A percentile compares a stretch with the other conserved stretches of the same genome.
phyloP scores from a whole-genome alignment of 495 filamentous ascomycete species.

The Penicillium robsamsonii region DNA sequence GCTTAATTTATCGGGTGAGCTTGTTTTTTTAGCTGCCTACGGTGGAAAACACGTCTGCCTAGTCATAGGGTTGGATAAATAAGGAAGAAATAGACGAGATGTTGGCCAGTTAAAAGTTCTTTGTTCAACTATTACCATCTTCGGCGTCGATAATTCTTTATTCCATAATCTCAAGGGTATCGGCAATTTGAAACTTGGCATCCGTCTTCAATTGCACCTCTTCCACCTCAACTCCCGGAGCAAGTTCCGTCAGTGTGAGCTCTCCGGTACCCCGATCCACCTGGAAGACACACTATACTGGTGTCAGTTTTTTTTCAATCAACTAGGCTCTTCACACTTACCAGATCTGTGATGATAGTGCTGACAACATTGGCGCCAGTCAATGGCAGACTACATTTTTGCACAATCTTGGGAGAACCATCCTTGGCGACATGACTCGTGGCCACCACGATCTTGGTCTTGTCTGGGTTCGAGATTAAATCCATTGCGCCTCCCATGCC shows the following conservation, averaged over 20 bases:
- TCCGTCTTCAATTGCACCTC: constrained; percentile 84
- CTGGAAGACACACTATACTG: constrained; percentile 70
- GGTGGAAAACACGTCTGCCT: neutral
- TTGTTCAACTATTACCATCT: no score
- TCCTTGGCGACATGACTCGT: constrained; percentile 93
- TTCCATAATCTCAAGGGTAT: constrained; percentile 69
- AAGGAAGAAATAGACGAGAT: no score
- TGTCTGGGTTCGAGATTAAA: constrained; percentile 76
- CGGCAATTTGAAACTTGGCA: constrained; percentile 71
- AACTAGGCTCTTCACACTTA: constrained; percentile 38
- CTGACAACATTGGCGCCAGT: constrained; percentile 83
- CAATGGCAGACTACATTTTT: constrained; percentile 80
- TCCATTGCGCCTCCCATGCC: constrained; percentile 98
- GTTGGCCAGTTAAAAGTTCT: no score
- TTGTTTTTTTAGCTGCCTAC: no score
- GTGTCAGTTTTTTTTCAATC: neutral
- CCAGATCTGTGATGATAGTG: constrained; percentile 88
- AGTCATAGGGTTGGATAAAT: no score
- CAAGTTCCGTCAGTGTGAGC: constrained; percentile 78
- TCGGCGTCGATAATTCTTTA: no score
- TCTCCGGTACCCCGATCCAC: constrained; percentile 73
- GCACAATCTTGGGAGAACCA: constrained; percentile 82
- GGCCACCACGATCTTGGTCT: constrained; percentile 87
- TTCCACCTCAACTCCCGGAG: constrained; percentile 79
- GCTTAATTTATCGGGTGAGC: neutral